Evolutionary conservation across 345 rosid genomes (phyloP).

Genomic region (Corymbia maculata): DNA sequence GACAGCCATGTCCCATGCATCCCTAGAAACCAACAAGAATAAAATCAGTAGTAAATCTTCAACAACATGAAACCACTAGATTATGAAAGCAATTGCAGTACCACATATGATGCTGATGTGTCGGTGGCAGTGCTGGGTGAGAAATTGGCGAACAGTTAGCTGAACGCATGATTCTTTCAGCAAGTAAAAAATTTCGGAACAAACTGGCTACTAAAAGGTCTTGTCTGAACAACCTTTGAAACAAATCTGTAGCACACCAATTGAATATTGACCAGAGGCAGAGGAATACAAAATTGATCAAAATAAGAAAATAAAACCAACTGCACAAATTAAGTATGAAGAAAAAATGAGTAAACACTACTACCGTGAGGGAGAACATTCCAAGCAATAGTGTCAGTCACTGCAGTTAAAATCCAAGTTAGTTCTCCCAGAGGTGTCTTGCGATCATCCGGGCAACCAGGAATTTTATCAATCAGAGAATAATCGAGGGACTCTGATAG

Average conservation of each 20-base stretch:
- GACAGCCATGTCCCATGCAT: conserved; percentile 99
- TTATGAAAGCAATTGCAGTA: conserved; percentile 12
- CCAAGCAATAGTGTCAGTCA: conserved; percentile 99
- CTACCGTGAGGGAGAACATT: conserved; percentile 99
- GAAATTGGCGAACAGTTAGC: conserved; percentile 97
- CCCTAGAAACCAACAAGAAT: conserved; percentile 49
- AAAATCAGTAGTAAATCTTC: neutral
- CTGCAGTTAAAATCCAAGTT: conserved; percentile 99
- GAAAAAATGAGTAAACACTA: neutral
- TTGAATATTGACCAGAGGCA: neutral
- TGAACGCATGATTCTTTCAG: conserved; percentile 98
- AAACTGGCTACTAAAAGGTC: conserved; percentile 95
- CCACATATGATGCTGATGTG: conserved; percentile 99
- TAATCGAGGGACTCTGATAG: conserved; percentile 73
- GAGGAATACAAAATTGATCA: neutral
- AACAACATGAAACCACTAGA: neutral
- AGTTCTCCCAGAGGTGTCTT: conserved; percentile 95
- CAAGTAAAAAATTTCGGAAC: conserved; percentile 93
- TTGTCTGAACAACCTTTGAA: conserved; percentile 92
- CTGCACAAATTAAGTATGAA: neutral
- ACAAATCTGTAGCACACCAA: conserved; percentile 59
- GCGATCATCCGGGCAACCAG: conserved; percentile 97
- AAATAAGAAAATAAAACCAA: conserved; percentile 3
- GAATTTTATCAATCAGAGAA: conserved; percentile 90
- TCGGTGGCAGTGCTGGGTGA: conserved; percentile 91